Evolutionary conservation across 2,329 filamentous ascomycete genomes (phyloP), one percentile per base, ranked within the genome.

Genomic region (Paecilomyces niveus): DNA sequence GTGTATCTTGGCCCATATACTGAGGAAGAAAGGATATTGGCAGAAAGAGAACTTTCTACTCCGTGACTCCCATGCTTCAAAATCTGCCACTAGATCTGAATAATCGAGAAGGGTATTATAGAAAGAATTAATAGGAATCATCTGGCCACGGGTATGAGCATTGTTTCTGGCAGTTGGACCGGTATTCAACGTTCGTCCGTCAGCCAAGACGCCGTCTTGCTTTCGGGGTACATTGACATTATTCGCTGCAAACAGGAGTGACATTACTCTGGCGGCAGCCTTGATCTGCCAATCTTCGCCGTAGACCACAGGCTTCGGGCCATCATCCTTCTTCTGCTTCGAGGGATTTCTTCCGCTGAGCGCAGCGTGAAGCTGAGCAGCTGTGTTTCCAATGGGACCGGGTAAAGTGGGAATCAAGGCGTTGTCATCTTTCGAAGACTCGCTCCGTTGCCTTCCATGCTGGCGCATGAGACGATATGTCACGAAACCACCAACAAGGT

Each of bases 1-100:
- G 63, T 88, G 88, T 59, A 94, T 96, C 74, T 97, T 97, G 29
- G 92, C 89, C 79, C 90, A 92, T 63, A 97, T 92, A 61, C 91
- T 96, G 49, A 97, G 80, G 64, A 96, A 87, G 67, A 96, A 95
- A 0, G 92, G 91, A 67, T 95, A 96, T 70, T 96, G 90, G 70
- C 92, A 96, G 69, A 97, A 96, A 0, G 89, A 84, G 69, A 96
- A 96, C 64, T 86, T 90, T 21, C 82, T 81, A 55, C 83, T 82
- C 63, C 83, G 87, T 3, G 84, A 82, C 70, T 96, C 92, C 92
- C 92, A 97, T 9, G 85, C 82, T 68, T 96, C 90, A 67, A 95
- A 96, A 70, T 97, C 92, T 0, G 84, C 84, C 53, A 94, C 84
- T 6, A 96, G 80, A 68, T 96, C 90, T n/a, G 87, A 85, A 66